A percentile compares a stretch with the other conserved stretches of the same genome.
These are phyloP conservation scores for Nakaseomyces kungkrabaensis DNA, from an alignment of 1,139 yeast genomes.

Conservation along the genomic window DNA sequence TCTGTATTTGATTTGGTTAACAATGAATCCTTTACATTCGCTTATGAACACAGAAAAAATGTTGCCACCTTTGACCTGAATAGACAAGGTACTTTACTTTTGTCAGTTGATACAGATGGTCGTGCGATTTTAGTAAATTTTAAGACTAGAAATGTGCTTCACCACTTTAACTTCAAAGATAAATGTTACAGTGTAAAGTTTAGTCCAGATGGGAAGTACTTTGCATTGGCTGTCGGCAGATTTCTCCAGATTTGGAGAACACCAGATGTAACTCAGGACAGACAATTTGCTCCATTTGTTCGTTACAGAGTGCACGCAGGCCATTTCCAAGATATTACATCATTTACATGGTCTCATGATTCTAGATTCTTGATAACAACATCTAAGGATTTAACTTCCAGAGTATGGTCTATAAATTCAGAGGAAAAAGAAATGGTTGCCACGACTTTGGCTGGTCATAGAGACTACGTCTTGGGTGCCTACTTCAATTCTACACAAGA, in stretches of 20 bases:
- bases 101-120: constrained; percentile 89
- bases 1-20: constrained; percentile 78
- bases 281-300: constrained; percentile 94
- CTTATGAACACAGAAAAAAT: constrained; percentile 86
- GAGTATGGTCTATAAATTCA: constrained; percentile 68
- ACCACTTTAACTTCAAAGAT: constrained; percentile 88
- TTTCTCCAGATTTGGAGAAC: constrained; percentile 92
- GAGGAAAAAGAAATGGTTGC: constrained; percentile 68
- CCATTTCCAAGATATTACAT: constrained; percentile 73
- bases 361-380: constrained; percentile 79
- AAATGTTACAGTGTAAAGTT: constrained; percentile 64
- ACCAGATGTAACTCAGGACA: constrained; percentile 59
- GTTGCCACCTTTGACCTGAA: constrained; percentile 73
- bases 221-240: constrained; percentile 78
- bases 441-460: constrained; percentile 83
- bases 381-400: constrained; percentile 82
- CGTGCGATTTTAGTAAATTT: constrained; percentile 86
- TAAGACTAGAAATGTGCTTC: constrained; percentile 75
- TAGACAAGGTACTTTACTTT: constrained; percentile 64
- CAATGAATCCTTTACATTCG: constrained; percentile 79
- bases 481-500: constrained; percentile 83
- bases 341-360: constrained; percentile 82
- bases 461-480: constrained; percentile 79
- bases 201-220: constrained; percentile 79
- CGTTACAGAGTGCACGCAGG: constrained; percentile 88